Percentiles rank a stretch among this genome's conserved stretches.
Evolutionary conservation across 1,139 yeast species (phyloP).

Genomic region (Scheffersomyces titani): DNA sequence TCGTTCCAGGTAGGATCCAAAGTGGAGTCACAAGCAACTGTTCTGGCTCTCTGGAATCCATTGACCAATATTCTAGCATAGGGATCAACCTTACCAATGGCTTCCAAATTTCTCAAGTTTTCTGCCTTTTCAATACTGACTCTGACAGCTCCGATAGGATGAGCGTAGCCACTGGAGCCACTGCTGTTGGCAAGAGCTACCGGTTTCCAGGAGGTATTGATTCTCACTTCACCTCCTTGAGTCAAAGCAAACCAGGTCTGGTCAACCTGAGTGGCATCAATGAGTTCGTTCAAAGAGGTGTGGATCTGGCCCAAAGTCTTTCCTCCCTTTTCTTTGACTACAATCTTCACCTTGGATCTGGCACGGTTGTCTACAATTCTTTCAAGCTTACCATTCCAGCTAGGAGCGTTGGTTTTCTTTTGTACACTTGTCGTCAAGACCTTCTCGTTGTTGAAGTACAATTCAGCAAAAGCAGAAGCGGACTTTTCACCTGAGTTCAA

Average conservation of each 20-base stretch:
- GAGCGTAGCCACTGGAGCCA: slow-evolving; percentile 79
- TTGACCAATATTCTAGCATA: slow-evolving; percentile 79
- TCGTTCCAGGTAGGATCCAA: slow-evolving; percentile 87
- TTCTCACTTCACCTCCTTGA: slow-evolving; percentile 70
- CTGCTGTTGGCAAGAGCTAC: slow-evolving; percentile 67
- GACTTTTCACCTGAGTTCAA: slow-evolving; percentile 42
- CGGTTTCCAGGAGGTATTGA: slow-evolving; percentile 82
- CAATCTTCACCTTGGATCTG: slow-evolving; percentile 63
- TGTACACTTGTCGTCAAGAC: slow-evolving; percentile 57
- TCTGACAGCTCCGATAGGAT: slow-evolving; percentile 91
- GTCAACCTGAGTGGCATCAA: slow-evolving; percentile 78
- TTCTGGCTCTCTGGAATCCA: slow-evolving; percentile 76
- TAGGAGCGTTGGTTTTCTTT: slow-evolving; percentile 67
- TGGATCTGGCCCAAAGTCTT: slow-evolving; percentile 62
- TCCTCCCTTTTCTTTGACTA: slow-evolving; percentile 62
- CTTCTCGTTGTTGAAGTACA: slow-evolving; percentile 62
- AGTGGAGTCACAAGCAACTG: slow-evolving; percentile 67
- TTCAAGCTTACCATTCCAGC: slow-evolving; percentile 68
- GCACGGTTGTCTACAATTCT: slow-evolving; percentile 74
- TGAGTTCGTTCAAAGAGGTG: slow-evolving; percentile 65
- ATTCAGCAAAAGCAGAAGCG: slow-evolving; percentile 69
- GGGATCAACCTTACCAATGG: slow-evolving; percentile 90
- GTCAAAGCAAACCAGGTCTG: slow-evolving; percentile 72
- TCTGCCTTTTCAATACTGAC: slow-evolving; percentile 70
- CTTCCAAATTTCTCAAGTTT: slow-evolving; percentile 80